Evolutionary conservation across 1,284 basidiomycete species (phyloP).

Genomic region (Trichosporon asahii): DNA sequence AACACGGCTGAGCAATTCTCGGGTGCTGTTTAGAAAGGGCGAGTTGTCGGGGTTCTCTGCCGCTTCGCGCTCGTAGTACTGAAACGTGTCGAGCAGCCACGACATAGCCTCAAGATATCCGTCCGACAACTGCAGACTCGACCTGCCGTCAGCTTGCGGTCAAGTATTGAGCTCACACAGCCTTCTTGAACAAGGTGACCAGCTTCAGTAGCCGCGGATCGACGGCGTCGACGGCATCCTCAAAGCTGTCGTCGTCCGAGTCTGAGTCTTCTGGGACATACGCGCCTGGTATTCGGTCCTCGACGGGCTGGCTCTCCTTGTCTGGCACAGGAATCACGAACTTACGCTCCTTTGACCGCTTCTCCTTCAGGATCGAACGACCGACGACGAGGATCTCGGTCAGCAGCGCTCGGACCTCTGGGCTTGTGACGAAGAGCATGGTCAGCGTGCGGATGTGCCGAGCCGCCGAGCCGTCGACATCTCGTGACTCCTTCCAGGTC

Average conservation of each 20-base stretch:
- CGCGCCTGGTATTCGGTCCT: constrained; percentile 29
- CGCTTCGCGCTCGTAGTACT: constrained; percentile 18
- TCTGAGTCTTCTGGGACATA: constrained; percentile 35
- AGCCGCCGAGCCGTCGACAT: constrained; percentile 7
- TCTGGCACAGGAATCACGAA: neutral
- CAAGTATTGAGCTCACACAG: constrained; percentile 10
- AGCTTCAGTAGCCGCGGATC: constrained; percentile 45
- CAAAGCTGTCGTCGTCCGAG: constrained; percentile 8
- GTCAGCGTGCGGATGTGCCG: constrained; percentile 11
- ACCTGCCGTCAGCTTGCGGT: neutral
- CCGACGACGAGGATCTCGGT: constrained; percentile 3
- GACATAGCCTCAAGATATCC: constrained; percentile 18
- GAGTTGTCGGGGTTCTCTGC: constrained; percentile 26
- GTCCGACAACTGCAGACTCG: constrained; percentile 8
- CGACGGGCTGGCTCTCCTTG: constrained; percentile 12
- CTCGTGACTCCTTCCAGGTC: constrained; percentile 9
- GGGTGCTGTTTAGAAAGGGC: constrained; percentile 49
- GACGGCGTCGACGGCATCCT: constrained; percentile 40
- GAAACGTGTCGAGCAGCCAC: constrained; percentile 22
- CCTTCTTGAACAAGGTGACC: constrained; percentile 56
- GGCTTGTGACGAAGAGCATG: constrained; percentile 13
- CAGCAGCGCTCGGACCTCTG: constrained; percentile 12
- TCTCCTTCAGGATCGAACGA: neutral
- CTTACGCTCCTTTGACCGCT: neutral
- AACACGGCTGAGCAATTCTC: constrained; percentile 9